Evolutionary conservation across 2,329 filamentous ascomycete species (phyloP), one percentile per base, ranked within the genome.

Genomic region (Colletotrichum tofieldiae): DNA sequence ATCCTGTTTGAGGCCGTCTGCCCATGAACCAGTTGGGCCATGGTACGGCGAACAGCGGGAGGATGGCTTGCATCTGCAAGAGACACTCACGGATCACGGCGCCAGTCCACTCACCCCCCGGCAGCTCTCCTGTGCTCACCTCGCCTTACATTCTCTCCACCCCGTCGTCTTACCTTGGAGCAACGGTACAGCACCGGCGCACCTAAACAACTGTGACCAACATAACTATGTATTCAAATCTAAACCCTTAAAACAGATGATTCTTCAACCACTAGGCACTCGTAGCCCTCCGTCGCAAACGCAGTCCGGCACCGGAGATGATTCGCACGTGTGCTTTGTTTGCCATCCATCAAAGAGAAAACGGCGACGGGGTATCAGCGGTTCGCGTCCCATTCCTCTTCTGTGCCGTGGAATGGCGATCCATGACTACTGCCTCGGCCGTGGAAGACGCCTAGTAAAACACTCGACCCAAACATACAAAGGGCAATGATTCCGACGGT

Each of bases 261-360:
- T 51, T 41, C n/a, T 49, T 23, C 41, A 11, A 16, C 3, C 14
- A 5, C 29, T 32, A 32, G 29, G 29, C 29, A 5, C 29, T 32
- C 29, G 29, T 32, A 16, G 1, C 18, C 9, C 11, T 37, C 18
- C 52, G 45, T 59, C 18, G 26, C 29, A 29, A 37, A 43, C 29
- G 45, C 35, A 41, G 39, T 47, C 55, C 23, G 62, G 54, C 45
- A 47, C 54, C 47, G 52, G 62, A 70, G 47, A 47, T 5, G 29
- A 35, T 35, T 56, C 23, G 63, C 63, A 67, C 56, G 18, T 62
- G 49, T 71, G 23, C n/a, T 20, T 32, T 26, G 60, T 26, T n/a
- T 35, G 67, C 63, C 41, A 56, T 37, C 8, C 47, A 39, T 61
- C 39, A 32, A 71, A 47, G 63, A 60, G 67, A 55, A 39, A 71